These are phyloP conservation scores for Dryas octopetala DNA, from an alignment of 306 rosid genomes.

Conservation along the genomic window DNA sequence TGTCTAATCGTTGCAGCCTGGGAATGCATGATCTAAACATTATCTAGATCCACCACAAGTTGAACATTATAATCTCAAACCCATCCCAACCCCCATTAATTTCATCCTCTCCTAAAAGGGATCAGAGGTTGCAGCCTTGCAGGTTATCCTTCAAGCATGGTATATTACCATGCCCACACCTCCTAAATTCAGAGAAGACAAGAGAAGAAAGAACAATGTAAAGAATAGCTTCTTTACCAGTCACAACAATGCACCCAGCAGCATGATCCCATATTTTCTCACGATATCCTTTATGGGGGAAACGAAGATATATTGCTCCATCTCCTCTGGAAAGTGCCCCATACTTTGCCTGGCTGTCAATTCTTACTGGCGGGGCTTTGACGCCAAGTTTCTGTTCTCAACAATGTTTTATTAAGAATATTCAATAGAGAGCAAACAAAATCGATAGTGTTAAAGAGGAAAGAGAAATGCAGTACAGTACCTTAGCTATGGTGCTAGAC, in stretches of 20 bases:
- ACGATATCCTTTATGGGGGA: slow-evolving; percentile 82
- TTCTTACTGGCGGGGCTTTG: slow-evolving; percentile 91
- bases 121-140: background rate
- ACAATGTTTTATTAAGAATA: slow-evolving; percentile 6
- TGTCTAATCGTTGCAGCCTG: background rate
- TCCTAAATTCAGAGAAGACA: background rate
- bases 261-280: slow-evolving; percentile 99
- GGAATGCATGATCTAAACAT: background rate
- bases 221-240: slow-evolving; percentile 43
- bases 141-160: background rate
- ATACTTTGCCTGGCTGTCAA: slow-evolving; percentile 95
- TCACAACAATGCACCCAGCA: slow-evolving; percentile 91
- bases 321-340: slow-evolving; percentile 97
- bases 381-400: slow-evolving; percentile 87
- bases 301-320: slow-evolving; percentile 90
- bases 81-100: background rate
- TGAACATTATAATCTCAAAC: background rate
- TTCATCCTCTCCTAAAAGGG: background rate
- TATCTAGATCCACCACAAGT: background rate
- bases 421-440: background rate
- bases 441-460: slow-evolving; percentile 6
- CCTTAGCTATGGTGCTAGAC: slow-evolving; percentile 78
- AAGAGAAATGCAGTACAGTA: slow-evolving; percentile 34
- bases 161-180: background rate
- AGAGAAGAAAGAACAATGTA: background rate